Base-by-base conservation (phyloP, 2,329 filamentous ascomycete species). In the Trichoderma simmonsii region DNA sequence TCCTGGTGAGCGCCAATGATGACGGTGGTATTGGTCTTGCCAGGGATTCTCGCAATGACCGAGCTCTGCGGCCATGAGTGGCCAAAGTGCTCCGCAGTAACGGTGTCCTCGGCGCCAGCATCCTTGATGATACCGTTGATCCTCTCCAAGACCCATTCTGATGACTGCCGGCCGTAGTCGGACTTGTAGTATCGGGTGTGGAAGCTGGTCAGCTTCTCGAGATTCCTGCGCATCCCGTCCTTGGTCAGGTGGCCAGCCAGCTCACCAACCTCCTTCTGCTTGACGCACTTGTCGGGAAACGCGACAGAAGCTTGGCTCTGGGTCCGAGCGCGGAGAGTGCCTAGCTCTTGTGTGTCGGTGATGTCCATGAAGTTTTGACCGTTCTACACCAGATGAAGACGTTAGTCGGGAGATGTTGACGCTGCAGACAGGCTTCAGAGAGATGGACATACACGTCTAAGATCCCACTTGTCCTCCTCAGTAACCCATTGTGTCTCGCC, bases 281-380 rank as follows among this genome's bases (percentile, higher is more conserved):
- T 86, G 61, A 82, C 81, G 67, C 91, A 88, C 78, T 91, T 89
- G 62, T 86, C 83, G 1, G 94, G 94, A 79, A 91, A 97, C 75
- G 91, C 85, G 73, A 87, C 77, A 32, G 77, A 71, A 4, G 75
- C 75, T 28, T 75, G 75, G 28, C 80, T 74, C 21, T 77, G 78
- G 59, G 81, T 76, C 76, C 77, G 5, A 6, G 57, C 57, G 3
- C 57, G 80, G 71, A 80, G 80, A 70, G 85, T 77, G 72, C 92
- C 92, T 54, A 82, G 75, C 64, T 92, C 87, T 66, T 86, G 85
- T 71, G 90, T 89, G 56, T 93, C 88, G 73, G 96, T 98, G 78
- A 98, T 95, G 83, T 98, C 95, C 87, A 98, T 97, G 86, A 98
- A 98, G 78, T 91, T 92, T 76, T 91, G 87, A 77, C 94, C 94